These are phyloP conservation scores for Fusarium compactum DNA, from an alignment of 2,329 filamentous ascomycete species.

Conservation along the genomic window DNA sequence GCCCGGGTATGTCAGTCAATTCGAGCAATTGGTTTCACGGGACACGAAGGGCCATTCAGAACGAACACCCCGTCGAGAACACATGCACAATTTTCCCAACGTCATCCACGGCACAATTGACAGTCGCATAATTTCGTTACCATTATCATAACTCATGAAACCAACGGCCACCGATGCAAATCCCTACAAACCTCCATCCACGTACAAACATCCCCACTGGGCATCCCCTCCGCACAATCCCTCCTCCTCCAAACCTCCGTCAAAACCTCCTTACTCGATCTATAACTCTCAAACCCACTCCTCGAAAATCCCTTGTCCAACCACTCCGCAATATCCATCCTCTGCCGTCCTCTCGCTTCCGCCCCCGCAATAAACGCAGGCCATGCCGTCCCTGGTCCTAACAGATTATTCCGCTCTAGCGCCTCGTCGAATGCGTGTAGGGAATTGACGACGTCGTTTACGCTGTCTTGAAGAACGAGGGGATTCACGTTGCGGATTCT, in stretches of 20 bases:
- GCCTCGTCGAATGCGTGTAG: slow-evolving; percentile 38
- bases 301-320: slow-evolving; percentile 37
- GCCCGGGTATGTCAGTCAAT: too few species aligned
- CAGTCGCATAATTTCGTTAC: neutral
- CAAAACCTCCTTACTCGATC: slow-evolving; percentile 31
- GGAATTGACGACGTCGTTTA: slow-evolving; percentile 34
- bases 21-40: too few species aligned
- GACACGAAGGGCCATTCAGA: too few species aligned
- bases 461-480: slow-evolving; percentile 34
- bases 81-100: too few species aligned
- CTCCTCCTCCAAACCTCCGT: slow-evolving; percentile 39
- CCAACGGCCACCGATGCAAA: slow-evolving; percentile 36
- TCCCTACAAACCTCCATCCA: slow-evolving; percentile 44
- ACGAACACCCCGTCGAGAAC: too few species aligned
- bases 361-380: slow-evolving; percentile 39
- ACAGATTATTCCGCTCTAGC: slow-evolving; percentile 31
- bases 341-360: slow-evolving; percentile 34
- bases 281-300: slow-evolving; percentile 41
- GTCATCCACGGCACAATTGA: neutral
- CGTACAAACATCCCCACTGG: slow-evolving; percentile 30
- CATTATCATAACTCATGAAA: neutral
- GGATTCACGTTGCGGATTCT: slow-evolving; percentile 42
- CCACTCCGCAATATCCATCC: slow-evolving; percentile 35
- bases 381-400: slow-evolving; percentile 40
- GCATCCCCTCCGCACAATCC: slow-evolving; percentile 28